Conservation (phyloP, 208 protist species). For the Leishmania braziliensis region DNA sequence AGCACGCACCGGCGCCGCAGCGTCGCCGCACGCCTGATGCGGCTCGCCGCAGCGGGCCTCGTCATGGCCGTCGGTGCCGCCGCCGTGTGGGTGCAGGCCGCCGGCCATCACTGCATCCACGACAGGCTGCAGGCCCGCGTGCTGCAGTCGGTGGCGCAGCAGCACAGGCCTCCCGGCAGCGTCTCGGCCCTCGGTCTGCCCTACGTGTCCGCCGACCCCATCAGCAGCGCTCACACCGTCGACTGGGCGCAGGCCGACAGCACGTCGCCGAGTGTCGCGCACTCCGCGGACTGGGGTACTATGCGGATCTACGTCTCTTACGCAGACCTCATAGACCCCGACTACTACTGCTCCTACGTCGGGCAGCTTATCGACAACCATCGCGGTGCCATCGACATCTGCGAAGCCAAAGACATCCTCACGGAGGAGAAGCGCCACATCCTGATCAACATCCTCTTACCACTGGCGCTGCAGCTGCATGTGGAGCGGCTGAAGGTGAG, state of each 20-base stretch:
- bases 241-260: neutral
- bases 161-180: neutral
- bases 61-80: neutral
- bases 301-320: conserved; percentile 39
- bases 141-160: conserved; percentile 26
- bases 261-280: neutral
- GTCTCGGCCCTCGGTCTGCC: conserved; percentile 11
- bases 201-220: neutral
- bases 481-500: conserved; percentile 49
- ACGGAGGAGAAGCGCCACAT: conserved; percentile 33
- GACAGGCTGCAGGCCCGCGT: conserved; percentile 18
- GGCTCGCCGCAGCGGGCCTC: conserved; percentile 19
- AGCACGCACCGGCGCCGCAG: conserved; percentile 10
- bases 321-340: conserved; percentile 27
- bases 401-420: conserved; percentile 34
- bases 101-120: conserved; percentile 26
- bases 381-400: conserved; percentile 20
- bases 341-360: conserved; percentile 41
- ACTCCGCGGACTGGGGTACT: conserved; percentile 11
- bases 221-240: too few species aligned
- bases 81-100: neutral
- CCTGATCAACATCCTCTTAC: conserved; percentile 38
- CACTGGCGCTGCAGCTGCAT: conserved; percentile 49
- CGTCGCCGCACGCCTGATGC: conserved; percentile 12
- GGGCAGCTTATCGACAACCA: conserved; percentile 26